Evolutionary conservation across 202 grass and related monocot genomes (phyloP), one percentile per base, ranked within the genome.

Genomic region (Panicum virgatum): DNA sequence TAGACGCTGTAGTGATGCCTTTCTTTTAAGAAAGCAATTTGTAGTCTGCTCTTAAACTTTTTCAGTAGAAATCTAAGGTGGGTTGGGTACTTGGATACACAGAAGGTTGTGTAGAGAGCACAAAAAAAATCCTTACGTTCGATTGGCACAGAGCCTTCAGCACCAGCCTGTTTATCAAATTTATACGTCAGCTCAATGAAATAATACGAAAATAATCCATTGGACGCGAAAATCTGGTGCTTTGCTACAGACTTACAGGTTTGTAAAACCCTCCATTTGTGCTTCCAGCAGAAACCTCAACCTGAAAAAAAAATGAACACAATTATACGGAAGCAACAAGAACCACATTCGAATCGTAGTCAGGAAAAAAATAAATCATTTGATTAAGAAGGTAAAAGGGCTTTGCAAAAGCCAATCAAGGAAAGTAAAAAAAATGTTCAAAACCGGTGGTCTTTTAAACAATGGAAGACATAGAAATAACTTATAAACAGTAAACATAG

Each of bases 61-160:
- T 45, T 29, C 14, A 46, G 12, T 30, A 48, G 10, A 71, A 50
- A 32, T 29, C 26, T 14, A 60, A 29, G 25, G 9, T 5, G 4
- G 29, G 4, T 29, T 60, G 25, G 57, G 29, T 29, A 34, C 3
- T 34, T 34, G 57, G 3, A 45, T 12, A 3, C 2, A 9, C 51
- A 9, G 20, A 9, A 54, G 19, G 20, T 54, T 48, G 30, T 71
- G 25, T 11, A 22, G 9, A 36, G 18, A 36, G 0, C 2, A 50
- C 0, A 16, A 5, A 26, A 26, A 4, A 27, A 60, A n/a, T 38
- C 44, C 7, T 54, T 83, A 84, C 86, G 65, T 84, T 66, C 9
- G 48, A 68, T 43, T 18, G 75, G 61, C 23, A 88, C 75, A 25
- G 51, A 88, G 18, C 81, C 81, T 79, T 88, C 86, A 5, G 8